Evolutionary conservation across 179 eudicot species (phyloP).

Genomic region (Nepenthes alata): DNA sequence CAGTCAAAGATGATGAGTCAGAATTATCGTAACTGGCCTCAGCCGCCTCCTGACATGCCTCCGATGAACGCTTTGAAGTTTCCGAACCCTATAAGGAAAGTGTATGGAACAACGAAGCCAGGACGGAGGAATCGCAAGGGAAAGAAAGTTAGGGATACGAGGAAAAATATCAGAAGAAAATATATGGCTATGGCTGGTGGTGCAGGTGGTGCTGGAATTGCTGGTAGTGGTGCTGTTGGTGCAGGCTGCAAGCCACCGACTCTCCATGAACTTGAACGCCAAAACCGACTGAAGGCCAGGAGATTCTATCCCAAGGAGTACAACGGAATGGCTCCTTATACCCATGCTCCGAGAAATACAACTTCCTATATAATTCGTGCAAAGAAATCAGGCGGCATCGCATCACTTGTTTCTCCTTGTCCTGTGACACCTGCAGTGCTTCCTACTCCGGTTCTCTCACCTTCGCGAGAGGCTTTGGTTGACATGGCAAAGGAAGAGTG

Average conservation of each 20-base stretch:
- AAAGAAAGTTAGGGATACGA: constrained; percentile 48
- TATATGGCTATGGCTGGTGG: constrained; percentile 8
- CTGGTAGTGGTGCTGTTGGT: constrained; percentile 1
- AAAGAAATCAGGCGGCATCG: constrained; percentile 83
- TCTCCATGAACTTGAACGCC: constrained; percentile 56
- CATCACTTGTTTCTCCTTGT: constrained; percentile 67
- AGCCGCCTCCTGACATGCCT: constrained; percentile 20
- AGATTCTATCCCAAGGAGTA: constrained; percentile 54
- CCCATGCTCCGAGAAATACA: constrained; percentile 89
- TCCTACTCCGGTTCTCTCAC: constrained; percentile 79
- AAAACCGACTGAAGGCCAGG: constrained; percentile 64
- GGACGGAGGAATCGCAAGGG: constrained; percentile 61
- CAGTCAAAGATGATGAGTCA: constrained; percentile 13
- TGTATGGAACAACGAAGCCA: constrained; percentile 20
- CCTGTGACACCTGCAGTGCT: constrained; percentile 85
- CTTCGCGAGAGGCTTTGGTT: constrained; percentile 77
- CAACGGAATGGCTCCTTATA: constrained; percentile 55
- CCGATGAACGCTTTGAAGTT: constrained; percentile 30
- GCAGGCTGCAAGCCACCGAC: constrained; percentile 50
- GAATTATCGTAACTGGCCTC: constrained; percentile 56
- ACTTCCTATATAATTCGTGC: constrained; percentile 76
- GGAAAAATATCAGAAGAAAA: constrained; percentile 28
- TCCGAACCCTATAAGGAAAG: constrained; percentile 27
- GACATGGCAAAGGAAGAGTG: constrained; percentile 98
- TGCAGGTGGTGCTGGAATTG: constrained; percentile 12